Conservation (phyloP, 208 protist genomes). For the Lotmaria passim region DNA sequence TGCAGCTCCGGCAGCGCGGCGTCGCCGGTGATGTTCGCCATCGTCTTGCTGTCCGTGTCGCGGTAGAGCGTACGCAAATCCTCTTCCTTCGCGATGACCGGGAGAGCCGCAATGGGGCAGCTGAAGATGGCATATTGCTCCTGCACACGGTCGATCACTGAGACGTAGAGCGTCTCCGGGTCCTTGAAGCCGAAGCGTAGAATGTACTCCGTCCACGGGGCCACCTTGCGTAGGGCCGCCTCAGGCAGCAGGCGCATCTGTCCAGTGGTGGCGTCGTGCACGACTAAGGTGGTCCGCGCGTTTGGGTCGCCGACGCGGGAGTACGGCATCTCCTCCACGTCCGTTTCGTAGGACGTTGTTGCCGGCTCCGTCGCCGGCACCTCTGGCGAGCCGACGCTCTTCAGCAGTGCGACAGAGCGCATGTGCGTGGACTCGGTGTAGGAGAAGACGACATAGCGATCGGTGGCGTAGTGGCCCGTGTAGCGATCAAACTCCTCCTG, state of each 20-base stretch:
- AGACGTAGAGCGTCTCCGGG: conserved; percentile 65
- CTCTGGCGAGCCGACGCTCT: conserved; percentile 31
- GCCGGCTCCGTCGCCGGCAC: conserved; percentile 20
- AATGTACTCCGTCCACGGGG: conserved; percentile 83
- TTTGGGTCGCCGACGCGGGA: conserved; percentile 83
- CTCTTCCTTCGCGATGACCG: conserved; percentile 40
- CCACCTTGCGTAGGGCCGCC: conserved; percentile 34
- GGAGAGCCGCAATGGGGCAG: conserved; percentile 57
- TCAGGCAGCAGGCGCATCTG: conserved; percentile 59
- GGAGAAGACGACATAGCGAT: conserved; percentile 68
- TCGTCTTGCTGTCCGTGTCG: conserved; percentile 18
- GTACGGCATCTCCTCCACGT: conserved; percentile 77
- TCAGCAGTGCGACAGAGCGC: conserved; percentile 61
- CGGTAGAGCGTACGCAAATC: conserved; percentile 35
- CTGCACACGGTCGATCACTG: conserved; percentile 69
- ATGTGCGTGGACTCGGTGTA: conserved; percentile 82
- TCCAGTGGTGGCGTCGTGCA: conserved; percentile 48
- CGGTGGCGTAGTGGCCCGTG: conserved; percentile 85
- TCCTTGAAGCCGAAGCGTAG: conserved; percentile 85
- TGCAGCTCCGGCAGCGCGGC: conserved; percentile 15
- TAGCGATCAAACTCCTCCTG: conserved; percentile 93
- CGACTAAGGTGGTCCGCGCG: conserved; percentile 55
- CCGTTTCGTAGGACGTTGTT: conserved; percentile 17
- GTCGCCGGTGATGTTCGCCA: conserved; percentile 20
- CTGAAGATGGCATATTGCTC: conserved; percentile 67